Percentiles rank a stretch among this genome's conserved stretches.
Conservation (phyloP, 352 stramenopile genomes). For the Pythium phragmiticola region DNA sequence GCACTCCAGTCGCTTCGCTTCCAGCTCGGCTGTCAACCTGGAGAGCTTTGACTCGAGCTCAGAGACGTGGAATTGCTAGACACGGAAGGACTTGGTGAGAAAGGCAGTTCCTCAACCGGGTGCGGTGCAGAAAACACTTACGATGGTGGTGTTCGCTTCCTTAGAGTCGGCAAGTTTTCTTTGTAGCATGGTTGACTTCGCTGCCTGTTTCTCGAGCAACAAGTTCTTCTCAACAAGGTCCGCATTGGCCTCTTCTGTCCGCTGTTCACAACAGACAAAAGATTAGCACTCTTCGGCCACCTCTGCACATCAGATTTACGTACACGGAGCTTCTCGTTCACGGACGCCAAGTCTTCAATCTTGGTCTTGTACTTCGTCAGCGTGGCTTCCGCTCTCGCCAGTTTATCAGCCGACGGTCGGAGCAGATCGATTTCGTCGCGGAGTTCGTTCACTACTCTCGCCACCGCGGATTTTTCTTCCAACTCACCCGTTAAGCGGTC, state of each 20-base stretch:
- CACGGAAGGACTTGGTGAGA: background rate
- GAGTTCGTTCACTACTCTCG: constrained; percentile 38
- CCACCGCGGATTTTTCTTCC: constrained; percentile 33
- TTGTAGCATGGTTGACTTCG: constrained; percentile 48
- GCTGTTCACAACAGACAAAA: constrained; percentile 25
- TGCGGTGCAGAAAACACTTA: constrained; percentile 27
- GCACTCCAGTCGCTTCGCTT: constrained; percentile 27
- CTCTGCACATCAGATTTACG: background rate
- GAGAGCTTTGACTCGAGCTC: constrained; percentile 48
- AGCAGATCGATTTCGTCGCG: constrained; percentile 74
- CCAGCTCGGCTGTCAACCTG: constrained; percentile 35
- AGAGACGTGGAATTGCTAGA: constrained; percentile 61
- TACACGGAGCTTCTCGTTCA: constrained; percentile 59
- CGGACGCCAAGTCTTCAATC: constrained; percentile 53
- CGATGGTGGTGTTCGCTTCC: constrained; percentile 56
- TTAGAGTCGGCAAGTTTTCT: constrained; percentile 71
- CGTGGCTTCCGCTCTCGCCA: constrained; percentile 42
- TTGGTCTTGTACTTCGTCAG: constrained; percentile 72
- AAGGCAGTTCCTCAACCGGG: background rate
- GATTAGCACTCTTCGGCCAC: background rate
- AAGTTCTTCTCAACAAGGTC: constrained; percentile 58
- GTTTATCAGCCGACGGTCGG: constrained; percentile 44
- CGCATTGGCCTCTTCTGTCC: constrained; percentile 50
- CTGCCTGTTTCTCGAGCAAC: constrained; percentile 46
- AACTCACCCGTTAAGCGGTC: constrained; percentile 33